A percentile compares a stretch with the other conserved stretches of the same genome.
These are phyloP conservation scores for Balamuthia mandrillaris DNA, from an alignment of 208 protist genomes.

Conservation along the genomic window DNA sequence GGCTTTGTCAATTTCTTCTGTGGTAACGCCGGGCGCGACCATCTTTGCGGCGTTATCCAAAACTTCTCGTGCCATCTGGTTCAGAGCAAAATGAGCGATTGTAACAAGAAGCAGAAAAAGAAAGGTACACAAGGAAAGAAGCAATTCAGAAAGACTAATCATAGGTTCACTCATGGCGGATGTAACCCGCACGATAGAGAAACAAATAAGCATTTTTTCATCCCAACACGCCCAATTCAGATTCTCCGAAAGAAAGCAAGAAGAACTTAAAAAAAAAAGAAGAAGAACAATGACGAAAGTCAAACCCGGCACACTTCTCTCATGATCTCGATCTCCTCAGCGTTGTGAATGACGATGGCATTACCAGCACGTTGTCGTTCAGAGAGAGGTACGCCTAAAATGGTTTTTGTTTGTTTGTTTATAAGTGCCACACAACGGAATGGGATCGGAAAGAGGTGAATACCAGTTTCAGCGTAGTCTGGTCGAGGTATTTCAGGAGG, in stretches of 20 bases:
- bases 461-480: conserved; percentile 63
- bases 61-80: conserved; percentile 75
- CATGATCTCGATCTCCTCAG: conserved; percentile 81
- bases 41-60: conserved; percentile 87
- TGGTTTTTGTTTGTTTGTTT: too few relatives aligned
- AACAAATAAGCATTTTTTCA: too few relatives aligned
- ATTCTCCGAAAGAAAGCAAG: too few relatives aligned
- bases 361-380: conserved; percentile 20
- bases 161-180: background rate
- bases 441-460: too few relatives aligned
- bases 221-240: too few relatives aligned
- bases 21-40: conserved; percentile 89
- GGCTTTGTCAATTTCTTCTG: conserved; percentile 93
- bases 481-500: conserved; percentile 48
- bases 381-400: conserved; percentile 13
- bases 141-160: conserved; percentile 11
- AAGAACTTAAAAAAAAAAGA: too few relatives aligned
- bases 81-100: background rate
- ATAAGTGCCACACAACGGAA: too few relatives aligned
- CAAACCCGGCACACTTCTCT: conserved; percentile 70
- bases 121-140: background rate
- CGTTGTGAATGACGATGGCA: conserved; percentile 64
- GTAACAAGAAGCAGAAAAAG: conserved; percentile 29
- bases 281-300: background rate
- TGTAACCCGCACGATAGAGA: too few relatives aligned